Conservation (phyloP, 2,329 filamentous ascomycete genomes). For the Thielaviopsis punctulata region DNA sequence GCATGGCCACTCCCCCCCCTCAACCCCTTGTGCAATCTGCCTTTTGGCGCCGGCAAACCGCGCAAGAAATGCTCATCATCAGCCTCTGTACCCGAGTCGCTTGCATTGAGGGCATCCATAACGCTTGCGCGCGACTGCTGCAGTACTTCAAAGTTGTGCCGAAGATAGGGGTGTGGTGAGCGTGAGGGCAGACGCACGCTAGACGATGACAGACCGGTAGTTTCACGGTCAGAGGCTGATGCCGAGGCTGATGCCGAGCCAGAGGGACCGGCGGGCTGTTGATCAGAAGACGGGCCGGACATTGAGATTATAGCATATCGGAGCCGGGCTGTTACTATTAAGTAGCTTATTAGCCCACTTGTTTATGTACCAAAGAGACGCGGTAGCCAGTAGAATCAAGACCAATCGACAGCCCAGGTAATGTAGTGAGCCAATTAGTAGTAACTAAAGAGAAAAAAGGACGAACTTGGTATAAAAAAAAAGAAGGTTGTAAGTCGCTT, state of each 20-base stretch:
- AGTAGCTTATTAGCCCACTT: too few species aligned
- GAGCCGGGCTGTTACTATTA: neutral
- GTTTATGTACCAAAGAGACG: too few species aligned
- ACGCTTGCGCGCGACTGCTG: constrained; percentile 23
- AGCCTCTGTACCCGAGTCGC: constrained; percentile 86
- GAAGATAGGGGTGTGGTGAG: constrained; percentile 52
- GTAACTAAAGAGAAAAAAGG: too few species aligned
- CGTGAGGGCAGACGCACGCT: constrained; percentile 35
- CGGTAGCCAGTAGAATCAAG: too few species aligned
- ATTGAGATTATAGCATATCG: neutral
- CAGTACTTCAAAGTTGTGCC: constrained; percentile 37
- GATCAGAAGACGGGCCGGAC: neutral
- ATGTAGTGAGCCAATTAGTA: too few species aligned
- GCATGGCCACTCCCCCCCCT: constrained; percentile 39
- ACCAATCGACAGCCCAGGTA: too few species aligned
- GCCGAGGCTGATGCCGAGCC: neutral
- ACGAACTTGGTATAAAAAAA: too few species aligned
- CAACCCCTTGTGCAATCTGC: constrained; percentile 60
- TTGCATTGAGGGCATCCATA: constrained; percentile 20
- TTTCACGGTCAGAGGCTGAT: neutral
- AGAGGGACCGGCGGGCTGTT: neutral
- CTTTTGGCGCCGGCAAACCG: constrained; percentile 64
- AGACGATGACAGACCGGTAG: neutral
- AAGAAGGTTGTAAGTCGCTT: neutral
- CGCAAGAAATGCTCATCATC: constrained; percentile 85